Conservation (phyloP, 2,329 filamentous ascomycete genomes). For the Orbilia quercus region DNA sequence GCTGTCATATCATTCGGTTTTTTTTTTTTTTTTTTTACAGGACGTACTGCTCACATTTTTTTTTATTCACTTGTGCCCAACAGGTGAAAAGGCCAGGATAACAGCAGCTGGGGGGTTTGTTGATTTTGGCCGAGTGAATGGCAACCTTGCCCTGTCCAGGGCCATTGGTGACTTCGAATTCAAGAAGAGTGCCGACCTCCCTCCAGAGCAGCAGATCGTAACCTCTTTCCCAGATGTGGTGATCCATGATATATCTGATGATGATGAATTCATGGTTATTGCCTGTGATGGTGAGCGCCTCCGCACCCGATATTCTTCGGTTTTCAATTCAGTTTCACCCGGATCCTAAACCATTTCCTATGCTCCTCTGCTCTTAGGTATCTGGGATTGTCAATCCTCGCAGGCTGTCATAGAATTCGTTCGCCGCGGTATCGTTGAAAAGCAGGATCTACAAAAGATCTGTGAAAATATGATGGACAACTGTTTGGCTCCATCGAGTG, state of each 20-base stretch:
- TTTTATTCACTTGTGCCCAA: slow-evolving; percentile 26
- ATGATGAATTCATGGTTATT: slow-evolving; percentile 95
- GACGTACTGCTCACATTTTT: no score
- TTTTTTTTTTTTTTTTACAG: no score
- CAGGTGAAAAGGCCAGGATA: slow-evolving; percentile 95
- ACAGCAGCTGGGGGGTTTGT: slow-evolving; percentile 96
- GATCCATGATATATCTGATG: slow-evolving; percentile 86
- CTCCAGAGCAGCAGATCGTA: slow-evolving; percentile 98
- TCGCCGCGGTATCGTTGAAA: slow-evolving; percentile 91
- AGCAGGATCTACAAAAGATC: slow-evolving; percentile 92
- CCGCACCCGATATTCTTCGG: background rate
- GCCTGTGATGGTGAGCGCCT: slow-evolving; percentile 82
- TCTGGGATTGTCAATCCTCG: slow-evolving; percentile 99
- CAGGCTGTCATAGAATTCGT: slow-evolving; percentile 98
- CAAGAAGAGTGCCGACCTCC: slow-evolving; percentile 97
- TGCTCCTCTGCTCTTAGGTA: slow-evolving; percentile 71
- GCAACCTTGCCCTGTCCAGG: slow-evolving; percentile 93
- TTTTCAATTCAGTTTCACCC: background rate
- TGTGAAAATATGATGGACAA: slow-evolving; percentile 99
- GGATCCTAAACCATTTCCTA: slow-evolving; percentile 17
- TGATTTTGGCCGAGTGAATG: slow-evolving; percentile 97
- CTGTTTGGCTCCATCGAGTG: slow-evolving; percentile 95
- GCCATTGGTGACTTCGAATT: slow-evolving; percentile 99
- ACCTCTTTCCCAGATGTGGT: slow-evolving; percentile 96
- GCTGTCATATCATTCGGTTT: slow-evolving; percentile 10